These are phyloP conservation scores for Gliomastix tumulicola DNA, from an alignment of 2,329 filamentous ascomycete species.

Conservation along the genomic window DNA sequence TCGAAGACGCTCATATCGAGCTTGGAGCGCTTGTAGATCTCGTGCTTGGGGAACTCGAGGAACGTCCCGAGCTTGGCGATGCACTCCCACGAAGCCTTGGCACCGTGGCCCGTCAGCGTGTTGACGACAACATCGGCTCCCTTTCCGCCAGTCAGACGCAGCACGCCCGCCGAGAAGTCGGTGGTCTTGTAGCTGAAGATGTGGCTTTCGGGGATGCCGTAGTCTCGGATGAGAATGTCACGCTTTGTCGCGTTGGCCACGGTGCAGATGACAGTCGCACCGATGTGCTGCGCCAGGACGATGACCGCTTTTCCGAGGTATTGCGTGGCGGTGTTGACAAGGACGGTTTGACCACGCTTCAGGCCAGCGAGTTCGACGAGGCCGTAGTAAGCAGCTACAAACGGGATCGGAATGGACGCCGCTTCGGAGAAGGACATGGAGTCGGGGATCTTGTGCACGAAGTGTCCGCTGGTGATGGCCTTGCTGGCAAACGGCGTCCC, in stretches of 20 bases:
- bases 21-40: neutral
- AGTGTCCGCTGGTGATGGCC: constrained; percentile 11
- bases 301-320: constrained; percentile 22
- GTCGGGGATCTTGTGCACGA: constrained; percentile 21
- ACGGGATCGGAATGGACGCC: constrained; percentile 24
- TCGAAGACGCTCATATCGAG: constrained; percentile 1
- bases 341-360: constrained; percentile 12
- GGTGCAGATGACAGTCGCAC: constrained; percentile 9
- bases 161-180: constrained; percentile 11
- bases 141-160: constrained; percentile 22
- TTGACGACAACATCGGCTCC: constrained; percentile 67
- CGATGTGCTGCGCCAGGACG: constrained; percentile 13
- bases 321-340: constrained; percentile 17
- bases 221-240: constrained; percentile 24
- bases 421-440: constrained; percentile 23
- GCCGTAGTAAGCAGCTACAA: constrained; percentile 19
- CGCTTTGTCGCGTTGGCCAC: constrained; percentile 22
- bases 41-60: constrained; percentile 20
- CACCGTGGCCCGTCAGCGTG: neutral
- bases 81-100: constrained; percentile 22
- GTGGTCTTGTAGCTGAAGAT: constrained; percentile 17
- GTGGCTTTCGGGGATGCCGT: constrained; percentile 23
- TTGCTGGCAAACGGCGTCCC: constrained; percentile 16
- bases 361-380: constrained; percentile 6
- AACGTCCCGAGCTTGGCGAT: constrained; percentile 37